Evolutionary conservation across 2,329 filamentous ascomycete genomes (phyloP), one percentile per base, ranked within the genome.

Genomic region (Colletotrichum sp.): DNA sequence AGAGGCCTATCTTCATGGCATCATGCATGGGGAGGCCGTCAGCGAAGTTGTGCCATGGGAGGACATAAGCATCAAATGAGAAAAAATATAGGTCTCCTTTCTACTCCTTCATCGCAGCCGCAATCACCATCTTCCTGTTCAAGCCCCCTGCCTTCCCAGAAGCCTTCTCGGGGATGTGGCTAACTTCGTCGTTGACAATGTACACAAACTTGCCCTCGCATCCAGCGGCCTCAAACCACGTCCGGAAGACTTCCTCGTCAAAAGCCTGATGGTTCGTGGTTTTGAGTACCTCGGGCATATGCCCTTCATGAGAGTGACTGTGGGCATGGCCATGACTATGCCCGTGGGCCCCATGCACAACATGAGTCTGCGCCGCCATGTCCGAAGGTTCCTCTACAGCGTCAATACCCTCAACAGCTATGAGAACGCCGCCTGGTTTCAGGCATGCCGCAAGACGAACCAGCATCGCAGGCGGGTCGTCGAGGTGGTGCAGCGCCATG

Each of bases 191-290:
- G n/a, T 77, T 61, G 30, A 77, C 63, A 12, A 76, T 34, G 13
- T 63, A 74, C 36, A 59, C 13, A 30, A 76, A 76, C 8, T n/a
- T 52, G 4, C 22, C 87, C 6, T 84, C 83, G 0, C 89, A 86
- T 0, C 94, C 93, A 1, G 79, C 81, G 9, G 71, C 77, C 6
- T 73, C 73, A 22, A 80, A 83, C 22, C 74, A 78, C 3, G 13
- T 19, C 16, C 71, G 75, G 3, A 84, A 67, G 8, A 81, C 78
- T 0, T 36, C 59, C 32, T 83, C 79, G 2, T 59, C 64, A 16
- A 83, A 84, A 0, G 80, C 81, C 34, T 78, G 74, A 1, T 78
- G 75, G 3, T 74, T 77, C 12, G 81, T 78, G 4, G 75, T 80
- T 8, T 80, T 61, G 19, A 75, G 69, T n/a, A 75, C 73, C 28